Conservation (phyloP, 2,329 filamentous ascomycete genomes). For the Hirsutella thompsonii region DNA sequence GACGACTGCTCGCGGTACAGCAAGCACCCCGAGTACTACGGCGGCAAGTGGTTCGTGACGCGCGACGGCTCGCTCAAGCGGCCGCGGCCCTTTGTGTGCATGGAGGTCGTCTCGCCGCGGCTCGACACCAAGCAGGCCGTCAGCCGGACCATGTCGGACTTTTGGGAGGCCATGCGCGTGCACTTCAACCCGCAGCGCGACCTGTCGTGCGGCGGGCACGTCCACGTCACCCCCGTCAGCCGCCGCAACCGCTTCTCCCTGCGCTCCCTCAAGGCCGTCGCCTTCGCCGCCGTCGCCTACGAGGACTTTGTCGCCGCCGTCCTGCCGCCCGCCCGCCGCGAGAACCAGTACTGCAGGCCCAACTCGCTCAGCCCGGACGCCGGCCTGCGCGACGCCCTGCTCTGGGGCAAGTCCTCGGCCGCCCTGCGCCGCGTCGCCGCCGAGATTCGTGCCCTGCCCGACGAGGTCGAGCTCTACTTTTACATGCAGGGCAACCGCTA, state of each 20-base stretch:
- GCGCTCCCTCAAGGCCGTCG: conserved; percentile 20
- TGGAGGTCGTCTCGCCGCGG: conserved; percentile 27
- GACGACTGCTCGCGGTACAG: conserved; percentile 24
- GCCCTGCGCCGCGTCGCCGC: conserved; percentile 15
- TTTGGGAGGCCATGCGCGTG: conserved; percentile 28
- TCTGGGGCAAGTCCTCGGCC: conserved; percentile 13
- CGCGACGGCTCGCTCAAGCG: conserved; percentile 25
- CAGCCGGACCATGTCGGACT: conserved; percentile 20
- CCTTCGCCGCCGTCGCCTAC: conserved; percentile 21
- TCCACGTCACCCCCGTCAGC: conserved; percentile 24
- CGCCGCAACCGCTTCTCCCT: conserved; percentile 21
- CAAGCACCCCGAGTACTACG: conserved; percentile 28
- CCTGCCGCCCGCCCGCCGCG: conserved; percentile 18
- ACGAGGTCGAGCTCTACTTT: conserved; percentile 18
- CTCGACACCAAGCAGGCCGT: conserved; percentile 21
- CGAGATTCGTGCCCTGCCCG: conserved; percentile 12
- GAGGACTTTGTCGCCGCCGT: conserved; percentile 20
- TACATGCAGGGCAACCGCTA: conserved; percentile 27
- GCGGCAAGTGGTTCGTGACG: conserved; percentile 28
- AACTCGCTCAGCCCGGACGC: conserved; percentile 19
- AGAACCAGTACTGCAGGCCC: conserved; percentile 21
- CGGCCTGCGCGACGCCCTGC: conserved; percentile 15
- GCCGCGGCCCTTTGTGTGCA: conserved; percentile 23
- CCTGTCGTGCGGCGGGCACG: conserved; percentile 23
- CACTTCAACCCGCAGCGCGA: conserved; percentile 24